Percentiles rank a stretch among this genome's conserved stretches.
These are phyloP conservation scores for Solanum peruvianum DNA, from an alignment of 257 asterid genomes.

Conservation along the genomic window DNA sequence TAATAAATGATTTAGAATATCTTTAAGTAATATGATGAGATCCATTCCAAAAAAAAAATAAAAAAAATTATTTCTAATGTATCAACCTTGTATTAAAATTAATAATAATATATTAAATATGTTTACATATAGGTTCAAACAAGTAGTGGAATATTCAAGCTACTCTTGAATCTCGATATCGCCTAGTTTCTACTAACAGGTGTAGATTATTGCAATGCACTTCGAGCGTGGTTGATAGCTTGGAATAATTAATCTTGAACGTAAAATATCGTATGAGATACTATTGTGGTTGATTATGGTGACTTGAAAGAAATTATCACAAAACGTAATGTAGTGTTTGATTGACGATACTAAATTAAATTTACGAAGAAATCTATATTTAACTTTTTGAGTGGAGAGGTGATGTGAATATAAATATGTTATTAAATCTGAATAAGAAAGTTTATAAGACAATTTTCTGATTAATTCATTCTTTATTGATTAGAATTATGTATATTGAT, in stretches of 20 bases:
- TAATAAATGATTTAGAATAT: neutral
- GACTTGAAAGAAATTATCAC: neutral
- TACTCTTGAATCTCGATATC: neutral
- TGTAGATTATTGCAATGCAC: neutral
- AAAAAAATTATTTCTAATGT: no score
- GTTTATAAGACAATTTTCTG: neutral
- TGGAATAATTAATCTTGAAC: no score
- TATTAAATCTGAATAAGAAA: neutral
- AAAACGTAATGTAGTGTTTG: no score
- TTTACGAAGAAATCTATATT: no score
- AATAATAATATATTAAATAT: no score
- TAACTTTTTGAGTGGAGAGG: neutral
- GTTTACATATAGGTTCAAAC: neutral
- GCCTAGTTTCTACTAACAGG: no score
- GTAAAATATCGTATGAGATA: no score
- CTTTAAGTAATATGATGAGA: neutral
- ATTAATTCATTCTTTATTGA: neutral
- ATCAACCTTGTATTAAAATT: no score
- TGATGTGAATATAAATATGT: neutral
- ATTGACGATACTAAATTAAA: neutral
- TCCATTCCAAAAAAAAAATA: neutral
- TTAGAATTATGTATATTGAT: neutral
- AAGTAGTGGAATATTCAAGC: neutral
- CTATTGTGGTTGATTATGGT: neutral
- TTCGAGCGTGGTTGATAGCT: neutral